Percentiles rank a stretch among this genome's conserved stretches.
These are phyloP conservation scores for Pichia occidentalis DNA, from an alignment of 805 yeast genomes.

Conservation along the genomic window DNA sequence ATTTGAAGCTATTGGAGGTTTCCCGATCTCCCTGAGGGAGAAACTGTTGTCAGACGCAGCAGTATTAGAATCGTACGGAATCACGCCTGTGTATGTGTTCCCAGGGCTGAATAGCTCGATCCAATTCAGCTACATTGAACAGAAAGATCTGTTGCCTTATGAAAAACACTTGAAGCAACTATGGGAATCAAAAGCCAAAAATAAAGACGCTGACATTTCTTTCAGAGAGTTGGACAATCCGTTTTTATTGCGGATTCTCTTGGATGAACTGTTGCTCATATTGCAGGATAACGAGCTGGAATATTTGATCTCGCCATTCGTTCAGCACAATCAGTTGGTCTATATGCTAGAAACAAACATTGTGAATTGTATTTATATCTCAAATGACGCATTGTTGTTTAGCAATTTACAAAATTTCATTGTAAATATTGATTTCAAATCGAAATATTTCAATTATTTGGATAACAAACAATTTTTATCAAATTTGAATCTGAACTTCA, in stretches of 20 bases:
- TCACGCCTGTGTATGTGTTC: conserved; percentile 77
- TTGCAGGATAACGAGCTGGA: conserved; percentile 52
- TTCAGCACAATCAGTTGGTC: conserved; percentile 73
- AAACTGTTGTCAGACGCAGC: conserved; percentile 57
- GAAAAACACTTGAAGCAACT: conserved; percentile 40
- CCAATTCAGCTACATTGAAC: conserved; percentile 25
- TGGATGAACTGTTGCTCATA: conserved; percentile 49
- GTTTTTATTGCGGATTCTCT: conserved; percentile 42
- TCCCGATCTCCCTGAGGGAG: conserved; percentile 55
- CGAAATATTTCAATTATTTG: conserved; percentile 60
- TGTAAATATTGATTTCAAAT: conserved; percentile 59
- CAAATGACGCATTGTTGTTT: conserved; percentile 69
- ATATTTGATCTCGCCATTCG: conserved; percentile 75
- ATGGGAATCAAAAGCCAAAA: conserved; percentile 36
- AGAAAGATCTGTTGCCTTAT: conserved; percentile 25
- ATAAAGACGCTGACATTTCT: conserved; percentile 35
- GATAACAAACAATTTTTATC: conserved; percentile 50
- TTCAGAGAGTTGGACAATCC: conserved; percentile 50
- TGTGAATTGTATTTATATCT: conserved; percentile 76
- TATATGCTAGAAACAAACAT: conserved; percentile 51
- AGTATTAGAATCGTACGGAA: conserved; percentile 50
- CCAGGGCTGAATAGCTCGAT: conserved; percentile 51
- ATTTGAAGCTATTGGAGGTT: conserved; percentile 74
- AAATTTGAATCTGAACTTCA: conserved; percentile 54
- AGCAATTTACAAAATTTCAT: conserved; percentile 61